Percentiles rank a stretch among this genome's conserved stretches.
Evolutionary conservation across 371 early-diverging fungal genomes (phyloP).

Genomic region (Syncephalis fuscata): DNA sequence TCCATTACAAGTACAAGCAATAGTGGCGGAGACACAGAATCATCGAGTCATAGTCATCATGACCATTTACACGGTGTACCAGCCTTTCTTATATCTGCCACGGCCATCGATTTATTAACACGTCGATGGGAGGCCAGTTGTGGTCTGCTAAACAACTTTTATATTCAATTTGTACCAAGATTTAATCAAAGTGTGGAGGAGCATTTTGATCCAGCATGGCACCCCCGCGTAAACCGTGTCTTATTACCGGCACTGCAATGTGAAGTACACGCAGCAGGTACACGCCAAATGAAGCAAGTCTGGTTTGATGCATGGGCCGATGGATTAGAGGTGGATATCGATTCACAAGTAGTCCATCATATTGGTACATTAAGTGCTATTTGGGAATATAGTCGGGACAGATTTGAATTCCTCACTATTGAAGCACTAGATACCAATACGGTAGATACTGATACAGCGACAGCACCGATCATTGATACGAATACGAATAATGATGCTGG

Average conservation of each 20-base stretch:
- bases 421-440: conserved; percentile 7
- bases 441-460: background rate
- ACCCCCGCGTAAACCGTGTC: conserved; percentile 52
- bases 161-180: conserved; percentile 49
- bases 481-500: background rate
- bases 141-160: conserved; percentile 34
- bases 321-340: conserved; percentile 49
- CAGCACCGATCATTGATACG: background rate
- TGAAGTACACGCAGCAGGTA: conserved; percentile 20
- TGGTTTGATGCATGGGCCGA: conserved; percentile 40
- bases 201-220: conserved; percentile 41
- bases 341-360: conserved; percentile 48
- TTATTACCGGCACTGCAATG: conserved; percentile 35
- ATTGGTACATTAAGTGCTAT: conserved; percentile 46
- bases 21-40: no score
- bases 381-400: conserved; percentile 36
- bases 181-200: conserved; percentile 56
- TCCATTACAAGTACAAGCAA: no score
- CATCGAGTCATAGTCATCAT: background rate
- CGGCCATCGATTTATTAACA: conserved; percentile 33
- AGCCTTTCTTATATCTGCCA: conserved; percentile 43
- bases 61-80: conserved; percentile 10
- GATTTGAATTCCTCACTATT: conserved; percentile 25
- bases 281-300: conserved; percentile 18
- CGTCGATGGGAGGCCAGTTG: conserved; percentile 36